Base-by-base conservation (phyloP, 345 rosid genomes). In the Salix arbutifolia region DNA sequence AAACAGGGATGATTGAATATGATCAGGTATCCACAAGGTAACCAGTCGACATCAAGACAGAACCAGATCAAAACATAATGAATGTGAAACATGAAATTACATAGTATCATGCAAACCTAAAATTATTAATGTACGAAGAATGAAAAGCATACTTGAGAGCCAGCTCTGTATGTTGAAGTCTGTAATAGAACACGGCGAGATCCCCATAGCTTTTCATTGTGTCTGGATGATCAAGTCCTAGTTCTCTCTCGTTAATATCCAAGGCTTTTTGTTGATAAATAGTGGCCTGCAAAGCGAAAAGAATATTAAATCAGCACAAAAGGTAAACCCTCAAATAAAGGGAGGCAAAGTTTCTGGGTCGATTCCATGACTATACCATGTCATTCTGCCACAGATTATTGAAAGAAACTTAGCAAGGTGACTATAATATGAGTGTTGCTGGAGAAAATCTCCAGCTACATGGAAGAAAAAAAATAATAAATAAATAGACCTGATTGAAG, bases 181-280 rank as follows among this genome's bases (percentile, higher is more conserved):
- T 88, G 88, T 96, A 96, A 85, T 96, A 96, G 82, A 96, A 96
- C 73, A 96, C 99, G 73, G 99, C 99, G 84, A 96, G 99, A 88
- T 96, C 99, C 75, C 99, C 99, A 69, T 96, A 96, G 83, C 99
- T 96, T 86, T 96, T 96, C 99, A 96, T 93, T 23, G 99, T 96
- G 88, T 96, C 99, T 64, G 99, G 97, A 81, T 96, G 99, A 81
- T 96, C 99, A 73, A 96, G 94, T 79, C 99, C 99, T 40, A 96
- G 86, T 82, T 96, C 99, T 87, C 99, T 91, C 87, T 96, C 99
- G 79, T 96, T 96, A 86, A 96, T 96, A 87, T 96, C 99, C 90
- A 96, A 88, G 8, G 99, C 99, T 81, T 95, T 95, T 79, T 95
- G 97, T 85, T 95, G 99, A 83, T 95, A 95, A 81, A 95, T 93